These are phyloP conservation scores for Calvatia gigantea DNA, from an alignment of 768 basidiomycete species.

Conservation along the genomic window DNA sequence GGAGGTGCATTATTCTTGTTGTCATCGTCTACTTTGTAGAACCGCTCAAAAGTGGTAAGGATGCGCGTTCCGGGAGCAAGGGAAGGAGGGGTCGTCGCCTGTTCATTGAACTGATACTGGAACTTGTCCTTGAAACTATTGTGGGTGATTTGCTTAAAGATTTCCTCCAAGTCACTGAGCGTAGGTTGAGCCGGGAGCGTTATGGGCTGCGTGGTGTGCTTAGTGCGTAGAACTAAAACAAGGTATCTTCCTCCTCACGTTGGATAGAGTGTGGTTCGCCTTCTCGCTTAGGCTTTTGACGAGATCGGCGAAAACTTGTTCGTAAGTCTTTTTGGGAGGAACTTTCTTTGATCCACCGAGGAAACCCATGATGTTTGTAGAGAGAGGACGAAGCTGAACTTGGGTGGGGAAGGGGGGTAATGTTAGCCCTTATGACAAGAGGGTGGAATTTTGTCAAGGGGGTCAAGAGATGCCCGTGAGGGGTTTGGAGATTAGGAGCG, in stretches of 20 bases:
- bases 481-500: not conserved
- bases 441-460: too few relatives aligned
- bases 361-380: not conserved
- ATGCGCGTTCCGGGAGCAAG: not conserved
- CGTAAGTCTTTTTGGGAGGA: not conserved
- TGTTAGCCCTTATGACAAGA: not conserved
- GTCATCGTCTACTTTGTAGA: not conserved
- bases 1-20: not conserved
- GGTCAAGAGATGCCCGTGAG: not conserved
- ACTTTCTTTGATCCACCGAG: not conserved
- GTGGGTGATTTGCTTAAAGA: not conserved
- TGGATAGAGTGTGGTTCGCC: not conserved
- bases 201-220: not conserved
- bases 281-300: not conserved
- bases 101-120: not conserved
- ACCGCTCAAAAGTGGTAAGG: not conserved
- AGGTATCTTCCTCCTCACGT: not conserved
- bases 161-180: not conserved
- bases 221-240: too few relatives aligned
- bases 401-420: not conserved
- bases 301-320: not conserved
- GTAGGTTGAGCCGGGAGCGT: not conserved
- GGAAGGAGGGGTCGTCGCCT: not conserved
- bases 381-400: not conserved
- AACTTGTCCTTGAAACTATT: not conserved